A percentile compares a stretch with the other conserved stretches of the same genome.
These are phyloP conservation scores for Toxicodendron radicans DNA, from an alignment of 345 rosid genomes.

Conservation along the genomic window DNA sequence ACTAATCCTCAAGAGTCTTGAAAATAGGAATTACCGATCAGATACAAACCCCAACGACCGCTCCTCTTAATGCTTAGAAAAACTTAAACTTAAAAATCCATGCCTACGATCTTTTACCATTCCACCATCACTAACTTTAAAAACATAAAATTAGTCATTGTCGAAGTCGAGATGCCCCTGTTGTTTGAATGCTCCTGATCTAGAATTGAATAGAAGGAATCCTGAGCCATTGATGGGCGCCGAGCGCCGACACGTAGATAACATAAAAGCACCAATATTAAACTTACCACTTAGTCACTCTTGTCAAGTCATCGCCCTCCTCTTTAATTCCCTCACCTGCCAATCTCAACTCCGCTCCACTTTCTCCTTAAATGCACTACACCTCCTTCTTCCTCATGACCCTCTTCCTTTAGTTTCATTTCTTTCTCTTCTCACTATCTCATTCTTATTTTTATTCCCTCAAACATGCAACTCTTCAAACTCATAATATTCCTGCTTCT, in stretches of 20 bases:
- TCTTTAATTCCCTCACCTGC: conserved; percentile 18
- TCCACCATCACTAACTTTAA: too few relatives aligned
- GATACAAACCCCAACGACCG: too few relatives aligned
- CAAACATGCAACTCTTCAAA: not conserved
- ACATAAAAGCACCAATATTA: not conserved
- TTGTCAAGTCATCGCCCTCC: not conserved
- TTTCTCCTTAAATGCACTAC: not conserved
- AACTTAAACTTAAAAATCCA: too few relatives aligned
- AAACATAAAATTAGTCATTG: too few relatives aligned
- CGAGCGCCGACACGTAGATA: conserved; percentile 11
- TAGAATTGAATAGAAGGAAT: not conserved
- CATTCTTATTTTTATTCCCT: not conserved
- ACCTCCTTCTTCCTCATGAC: not conserved
- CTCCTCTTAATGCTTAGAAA: too few relatives aligned
- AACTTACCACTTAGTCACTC: not conserved
- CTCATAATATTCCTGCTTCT: not conserved
- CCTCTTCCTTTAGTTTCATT: not conserved
- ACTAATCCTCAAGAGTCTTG: too few relatives aligned
- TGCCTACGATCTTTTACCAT: too few relatives aligned
- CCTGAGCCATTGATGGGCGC: not conserved
- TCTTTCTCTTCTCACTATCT: not conserved
- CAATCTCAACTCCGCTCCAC: not conserved
- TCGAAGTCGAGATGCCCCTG: too few relatives aligned
- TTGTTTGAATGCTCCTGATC: too few relatives aligned
- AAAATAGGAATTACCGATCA: too few relatives aligned